Percentiles rank a stretch among this genome's conserved stretches.
phyloP scores from a whole-genome alignment of 805 yeast genomes.

The Nakazawaea wickerhamii region DNA sequence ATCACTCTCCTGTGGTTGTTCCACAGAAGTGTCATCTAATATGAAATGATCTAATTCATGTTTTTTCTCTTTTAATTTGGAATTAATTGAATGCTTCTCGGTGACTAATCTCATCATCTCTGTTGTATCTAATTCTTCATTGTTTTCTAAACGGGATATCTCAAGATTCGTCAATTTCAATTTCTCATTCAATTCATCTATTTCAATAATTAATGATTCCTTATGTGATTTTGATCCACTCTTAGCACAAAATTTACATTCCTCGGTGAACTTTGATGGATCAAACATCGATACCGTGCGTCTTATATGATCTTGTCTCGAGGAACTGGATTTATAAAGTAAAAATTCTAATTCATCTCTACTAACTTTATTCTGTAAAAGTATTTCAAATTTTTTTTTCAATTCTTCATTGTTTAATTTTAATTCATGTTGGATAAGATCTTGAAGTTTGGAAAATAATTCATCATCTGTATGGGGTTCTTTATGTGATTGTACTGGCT shows the following conservation, averaged over 20 bases:
- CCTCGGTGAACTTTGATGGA: not conserved
- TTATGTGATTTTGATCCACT: not conserved
- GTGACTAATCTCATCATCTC: slow-evolving; percentile 5
- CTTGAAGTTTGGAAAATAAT: not conserved
- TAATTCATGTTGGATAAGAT: slow-evolving; percentile 3
- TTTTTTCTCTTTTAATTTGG: not conserved
- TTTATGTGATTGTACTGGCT: not conserved
- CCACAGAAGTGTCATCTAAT: not conserved
- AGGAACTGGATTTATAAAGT: not conserved
- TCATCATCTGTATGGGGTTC: slow-evolving; percentile 1
- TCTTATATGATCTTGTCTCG: not conserved
- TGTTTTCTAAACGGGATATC: slow-evolving; percentile 2
- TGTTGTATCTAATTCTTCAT: slow-evolving; percentile 3
- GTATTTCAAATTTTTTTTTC: not conserved
- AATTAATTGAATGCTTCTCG: slow-evolving; percentile 1
- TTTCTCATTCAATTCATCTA: not conserved
- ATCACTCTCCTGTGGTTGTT: slow-evolving; percentile 4
- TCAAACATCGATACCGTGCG: slow-evolving; percentile 1
- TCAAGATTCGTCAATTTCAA: not conserved
- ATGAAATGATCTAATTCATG: slow-evolving; percentile 1
- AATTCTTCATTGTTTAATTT: slow-evolving; percentile 2
- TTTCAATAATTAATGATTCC: not conserved
- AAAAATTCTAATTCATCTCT: slow-evolving; percentile 9
- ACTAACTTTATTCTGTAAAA: slow-evolving; percentile 8
- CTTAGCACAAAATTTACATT: slow-evolving; percentile 2